These are phyloP conservation scores for Leishmania turanica DNA, from an alignment of 208 protist species.

Conservation along the genomic window DNA sequence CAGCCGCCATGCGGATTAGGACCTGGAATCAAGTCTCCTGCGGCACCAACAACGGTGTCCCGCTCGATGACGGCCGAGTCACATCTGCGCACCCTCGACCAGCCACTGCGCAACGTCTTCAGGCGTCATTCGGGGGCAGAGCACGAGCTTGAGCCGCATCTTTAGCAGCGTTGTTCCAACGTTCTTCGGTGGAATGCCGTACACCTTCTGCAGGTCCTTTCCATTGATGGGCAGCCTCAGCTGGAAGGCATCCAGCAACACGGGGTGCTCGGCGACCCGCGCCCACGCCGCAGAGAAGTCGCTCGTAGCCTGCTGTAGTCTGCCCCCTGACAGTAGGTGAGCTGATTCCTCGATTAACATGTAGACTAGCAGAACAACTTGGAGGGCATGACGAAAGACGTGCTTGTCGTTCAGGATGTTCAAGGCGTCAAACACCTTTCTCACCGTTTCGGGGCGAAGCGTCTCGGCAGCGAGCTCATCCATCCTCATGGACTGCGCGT, in stretches of 20 bases:
- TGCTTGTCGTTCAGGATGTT: constrained; percentile 57
- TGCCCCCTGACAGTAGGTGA: background rate
- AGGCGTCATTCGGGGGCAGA: constrained; percentile 40
- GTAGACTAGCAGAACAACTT: constrained; percentile 66
- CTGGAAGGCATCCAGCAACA: constrained; percentile 48
- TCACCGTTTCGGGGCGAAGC: constrained; percentile 32
- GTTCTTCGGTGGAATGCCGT: constrained; percentile 43
- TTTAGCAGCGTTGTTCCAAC: constrained; percentile 56
- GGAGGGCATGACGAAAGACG: constrained; percentile 44
- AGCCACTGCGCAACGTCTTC: constrained; percentile 29
- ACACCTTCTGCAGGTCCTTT: constrained; percentile 54
- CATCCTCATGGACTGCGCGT: constrained; percentile 24
- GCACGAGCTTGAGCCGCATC: constrained; percentile 55
- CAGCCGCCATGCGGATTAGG: background rate
- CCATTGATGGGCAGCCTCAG: constrained; percentile 66
- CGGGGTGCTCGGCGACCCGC: constrained; percentile 37
- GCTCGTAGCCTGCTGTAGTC: background rate
- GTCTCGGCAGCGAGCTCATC: constrained; percentile 13
- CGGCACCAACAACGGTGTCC: background rate
- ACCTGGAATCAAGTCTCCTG: background rate
- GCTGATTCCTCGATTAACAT: constrained; percentile 38
- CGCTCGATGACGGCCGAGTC: background rate
- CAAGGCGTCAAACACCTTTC: constrained; percentile 61
- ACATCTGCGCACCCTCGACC: constrained; percentile 14
- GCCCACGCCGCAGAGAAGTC: constrained; percentile 37